Evolutionary conservation across 1,284 basidiomycete species (phyloP).

Genomic region (Schizopora paradoxa): DNA sequence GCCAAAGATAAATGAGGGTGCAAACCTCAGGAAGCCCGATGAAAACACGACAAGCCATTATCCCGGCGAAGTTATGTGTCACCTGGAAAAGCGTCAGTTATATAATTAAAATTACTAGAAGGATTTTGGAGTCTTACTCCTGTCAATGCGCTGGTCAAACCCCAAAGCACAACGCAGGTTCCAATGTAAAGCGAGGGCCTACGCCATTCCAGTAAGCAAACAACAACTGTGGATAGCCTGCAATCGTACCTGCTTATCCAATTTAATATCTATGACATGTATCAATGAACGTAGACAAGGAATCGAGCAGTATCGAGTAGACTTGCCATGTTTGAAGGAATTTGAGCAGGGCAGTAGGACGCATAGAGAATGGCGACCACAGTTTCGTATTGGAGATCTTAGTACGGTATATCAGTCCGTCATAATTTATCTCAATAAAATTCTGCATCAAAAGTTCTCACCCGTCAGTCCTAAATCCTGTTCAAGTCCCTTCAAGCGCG

Average conservation of each 20-base stretch:
- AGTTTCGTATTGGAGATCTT: slow-evolving; percentile 58
- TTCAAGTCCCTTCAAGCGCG: slow-evolving; percentile 56
- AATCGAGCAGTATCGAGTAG: not conserved
- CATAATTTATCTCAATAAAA: not conserved
- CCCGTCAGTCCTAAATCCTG: slow-evolving; percentile 49
- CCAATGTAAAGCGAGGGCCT: slow-evolving; percentile 25
- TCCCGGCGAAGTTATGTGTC: slow-evolving; percentile 24
- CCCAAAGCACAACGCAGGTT: slow-evolving; percentile 24
- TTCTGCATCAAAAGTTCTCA: slow-evolving; percentile 20
- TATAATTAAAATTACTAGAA: not conserved
- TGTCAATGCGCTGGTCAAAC: slow-evolving; percentile 22
- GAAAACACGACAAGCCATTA: slow-evolving; percentile 22
- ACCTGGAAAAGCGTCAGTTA: slow-evolving; percentile 5
- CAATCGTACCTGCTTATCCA: slow-evolving; percentile 40
- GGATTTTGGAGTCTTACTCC: slow-evolving; percentile 10
- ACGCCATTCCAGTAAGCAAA: not conserved
- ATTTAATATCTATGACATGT: slow-evolving; percentile 41
- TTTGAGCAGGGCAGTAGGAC: slow-evolving; percentile 56
- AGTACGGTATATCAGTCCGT: slow-evolving; percentile 1
- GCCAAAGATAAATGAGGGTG: not conserved
- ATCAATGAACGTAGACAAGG: not conserved
- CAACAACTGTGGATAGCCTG: not conserved
- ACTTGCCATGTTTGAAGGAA: slow-evolving; percentile 61
- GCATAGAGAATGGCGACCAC: slow-evolving; percentile 55
- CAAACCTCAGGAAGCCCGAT: slow-evolving; percentile 23